Conservation (phyloP, 1,139 yeast species). For the Candida sojae region DNA sequence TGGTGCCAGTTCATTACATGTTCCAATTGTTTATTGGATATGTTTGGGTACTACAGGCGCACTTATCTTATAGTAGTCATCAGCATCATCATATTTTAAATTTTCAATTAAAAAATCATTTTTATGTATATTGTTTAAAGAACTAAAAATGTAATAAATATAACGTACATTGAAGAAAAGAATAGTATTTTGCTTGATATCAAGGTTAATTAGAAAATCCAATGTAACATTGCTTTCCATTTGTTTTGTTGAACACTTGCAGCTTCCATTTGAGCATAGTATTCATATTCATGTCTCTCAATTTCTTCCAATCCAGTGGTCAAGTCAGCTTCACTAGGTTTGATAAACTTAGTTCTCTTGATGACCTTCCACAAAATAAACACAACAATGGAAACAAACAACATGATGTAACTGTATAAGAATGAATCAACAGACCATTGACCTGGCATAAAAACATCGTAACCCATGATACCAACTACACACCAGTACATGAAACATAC, state of each 20-base stretch:
- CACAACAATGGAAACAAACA: constrained; percentile 32
- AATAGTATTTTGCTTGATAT: too few relatives aligned
- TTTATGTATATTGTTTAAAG: too few relatives aligned
- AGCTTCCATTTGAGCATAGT: constrained; percentile 28
- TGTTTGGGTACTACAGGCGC: background rate
- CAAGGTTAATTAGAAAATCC: constrained; percentile 3
- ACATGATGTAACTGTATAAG: constrained; percentile 42
- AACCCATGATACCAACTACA: constrained; percentile 42
- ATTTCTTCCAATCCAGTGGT: constrained; percentile 34
- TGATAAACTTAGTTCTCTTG: constrained; percentile 24
- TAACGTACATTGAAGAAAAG: constrained; percentile 57
- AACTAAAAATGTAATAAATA: too few relatives aligned
- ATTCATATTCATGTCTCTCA: constrained; percentile 43
- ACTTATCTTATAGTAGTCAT: background rate
- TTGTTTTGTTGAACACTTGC: background rate
- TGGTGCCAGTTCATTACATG: constrained; percentile 6
- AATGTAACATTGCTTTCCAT: constrained; percentile 3
- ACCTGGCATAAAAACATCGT: constrained; percentile 38
- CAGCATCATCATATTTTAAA: too few relatives aligned
- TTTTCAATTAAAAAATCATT: too few relatives aligned
- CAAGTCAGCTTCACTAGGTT: constrained; percentile 37
- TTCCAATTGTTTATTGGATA: background rate
- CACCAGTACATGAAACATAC: constrained; percentile 32
- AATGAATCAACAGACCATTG: constrained; percentile 34
- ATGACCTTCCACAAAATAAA: constrained; percentile 33